These are phyloP conservation scores for Lepiota subincarnata DNA, from an alignment of 768 basidiomycete species.

Conservation along the genomic window DNA sequence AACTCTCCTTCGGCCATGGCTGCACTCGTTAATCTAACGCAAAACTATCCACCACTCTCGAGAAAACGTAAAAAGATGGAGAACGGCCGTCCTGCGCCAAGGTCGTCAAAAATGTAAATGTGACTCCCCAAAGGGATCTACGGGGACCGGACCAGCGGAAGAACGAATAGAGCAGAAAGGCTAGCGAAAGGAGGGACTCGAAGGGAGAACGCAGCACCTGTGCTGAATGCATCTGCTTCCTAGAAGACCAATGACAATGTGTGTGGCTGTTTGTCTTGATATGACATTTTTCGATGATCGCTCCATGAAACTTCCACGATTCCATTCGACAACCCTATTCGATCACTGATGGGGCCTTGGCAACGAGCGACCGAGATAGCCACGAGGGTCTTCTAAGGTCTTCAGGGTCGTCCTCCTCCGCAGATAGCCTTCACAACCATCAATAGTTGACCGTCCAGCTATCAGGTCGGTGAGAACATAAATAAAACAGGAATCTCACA, in stretches of 20 bases:
- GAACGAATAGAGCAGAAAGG: conserved; percentile 18
- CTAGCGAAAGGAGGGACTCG: conserved; percentile 16
- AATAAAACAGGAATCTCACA: not conserved
- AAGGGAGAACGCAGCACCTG: conserved; percentile 10
- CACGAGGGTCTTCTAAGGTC: not conserved
- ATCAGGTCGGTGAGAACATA: not conserved
- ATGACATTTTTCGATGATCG: conserved; percentile 5
- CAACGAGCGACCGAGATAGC: not conserved
- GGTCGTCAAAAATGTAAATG: conserved; percentile 15
- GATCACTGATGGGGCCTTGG: not conserved
- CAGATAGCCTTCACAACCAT: conserved; percentile 4
- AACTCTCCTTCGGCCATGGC: conserved; percentile 20
- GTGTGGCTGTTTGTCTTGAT: conserved; percentile 4
- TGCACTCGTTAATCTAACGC: not conserved
- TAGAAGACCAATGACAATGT: not conserved
- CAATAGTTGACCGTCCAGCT: not conserved
- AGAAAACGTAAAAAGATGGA: conserved; percentile 17
- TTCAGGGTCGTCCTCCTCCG: too few relatives aligned
- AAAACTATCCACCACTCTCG: conserved; percentile 7
- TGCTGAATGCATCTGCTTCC: not conserved
- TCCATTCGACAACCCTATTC: conserved; percentile 4
- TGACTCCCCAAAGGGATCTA: conserved; percentile 23
- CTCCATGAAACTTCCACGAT: not conserved
- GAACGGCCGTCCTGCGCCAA: conserved; percentile 39
- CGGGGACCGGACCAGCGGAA: conserved; percentile 31